A percentile compares a stretch with the other conserved stretches of the same genome.
Evolutionary conservation across 768 basidiomycete genomes (phyloP).

Genomic region (Hortiboletus campestris): DNA sequence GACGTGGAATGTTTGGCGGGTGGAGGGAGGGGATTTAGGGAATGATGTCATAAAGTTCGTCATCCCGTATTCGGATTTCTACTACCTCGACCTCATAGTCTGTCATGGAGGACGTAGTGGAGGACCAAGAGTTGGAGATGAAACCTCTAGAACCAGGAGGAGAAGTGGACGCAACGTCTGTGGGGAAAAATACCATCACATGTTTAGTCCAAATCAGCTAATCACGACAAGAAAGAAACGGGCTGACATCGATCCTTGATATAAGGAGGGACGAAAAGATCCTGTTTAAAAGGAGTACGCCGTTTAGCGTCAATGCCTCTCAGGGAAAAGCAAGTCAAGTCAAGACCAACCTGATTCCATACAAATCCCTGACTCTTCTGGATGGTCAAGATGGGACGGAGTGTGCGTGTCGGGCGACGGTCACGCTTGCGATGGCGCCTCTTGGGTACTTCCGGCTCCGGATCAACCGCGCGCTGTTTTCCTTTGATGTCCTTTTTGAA

Average conservation of each 20-base stretch:
- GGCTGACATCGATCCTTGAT: slow-evolving; percentile 87
- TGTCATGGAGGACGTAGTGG: slow-evolving; percentile 61
- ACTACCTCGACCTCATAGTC: slow-evolving; percentile 87
- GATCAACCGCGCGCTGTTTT: slow-evolving; percentile 76
- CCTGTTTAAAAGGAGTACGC: slow-evolving; percentile 41
- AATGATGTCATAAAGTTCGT: slow-evolving; percentile 75
- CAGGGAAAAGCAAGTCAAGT: no score
- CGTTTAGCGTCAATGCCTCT: neutral
- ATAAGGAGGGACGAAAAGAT: slow-evolving; percentile 84
- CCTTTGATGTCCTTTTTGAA: slow-evolving; percentile 68
- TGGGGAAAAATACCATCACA: neutral
- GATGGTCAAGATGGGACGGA: slow-evolving; percentile 83
- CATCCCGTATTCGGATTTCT: slow-evolving; percentile 80
- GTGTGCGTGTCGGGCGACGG: slow-evolving; percentile 55
- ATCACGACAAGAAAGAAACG: slow-evolving; percentile 15
- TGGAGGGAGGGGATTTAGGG: slow-evolving; percentile 37
- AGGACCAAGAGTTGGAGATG: slow-evolving; percentile 66
- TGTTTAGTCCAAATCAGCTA: slow-evolving; percentile 1
- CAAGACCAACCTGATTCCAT: slow-evolving; percentile 77
- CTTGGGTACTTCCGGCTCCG: slow-evolving; percentile 52
- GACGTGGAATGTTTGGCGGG: neutral
- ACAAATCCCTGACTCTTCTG: slow-evolving; percentile 87
- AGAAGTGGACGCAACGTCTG: slow-evolving; percentile 82
- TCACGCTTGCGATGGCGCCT: slow-evolving; percentile 52
- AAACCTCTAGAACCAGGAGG: slow-evolving; percentile 69